These are phyloP conservation scores for Cordyceps cateniannulata DNA, from an alignment of 2,329 filamentous ascomycete species.

Conservation along the genomic window DNA sequence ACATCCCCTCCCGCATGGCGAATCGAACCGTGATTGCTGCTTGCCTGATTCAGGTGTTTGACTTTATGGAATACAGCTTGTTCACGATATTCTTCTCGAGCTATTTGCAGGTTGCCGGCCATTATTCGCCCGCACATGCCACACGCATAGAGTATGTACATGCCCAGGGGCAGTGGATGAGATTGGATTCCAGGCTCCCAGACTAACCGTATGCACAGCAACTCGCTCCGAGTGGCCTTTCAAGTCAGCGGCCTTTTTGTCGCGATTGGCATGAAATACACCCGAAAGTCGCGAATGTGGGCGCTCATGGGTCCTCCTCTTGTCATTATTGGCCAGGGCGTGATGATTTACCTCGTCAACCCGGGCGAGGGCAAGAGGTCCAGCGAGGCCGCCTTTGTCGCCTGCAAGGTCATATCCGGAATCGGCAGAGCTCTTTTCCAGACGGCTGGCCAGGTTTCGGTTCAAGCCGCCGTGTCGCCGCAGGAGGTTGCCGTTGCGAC, in stretches of 20 bases:
- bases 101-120: constrained; percentile 32
- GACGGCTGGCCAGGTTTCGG: constrained; percentile 25
- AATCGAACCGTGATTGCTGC: constrained; percentile 33
- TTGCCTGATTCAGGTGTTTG: constrained; percentile 29
- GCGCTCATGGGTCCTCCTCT: constrained; percentile 26
- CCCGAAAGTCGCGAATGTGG: constrained; percentile 28
- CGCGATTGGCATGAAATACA: constrained; percentile 30
- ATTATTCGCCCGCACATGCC: constrained; percentile 28
- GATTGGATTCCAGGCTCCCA: no score
- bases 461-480: constrained; percentile 27
- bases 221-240: constrained; percentile 27
- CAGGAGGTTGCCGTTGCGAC: constrained; percentile 32
- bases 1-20: constrained; percentile 32
- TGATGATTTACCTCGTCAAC: constrained; percentile 25
- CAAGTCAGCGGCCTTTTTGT: constrained; percentile 30
- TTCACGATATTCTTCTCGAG: constrained; percentile 35
- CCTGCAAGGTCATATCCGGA: constrained; percentile 27
- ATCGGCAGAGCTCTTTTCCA: constrained; percentile 30
- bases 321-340: constrained; percentile 28
- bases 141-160: constrained; percentile 29
- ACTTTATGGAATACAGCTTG: constrained; percentile 31
- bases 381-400: constrained; percentile 29
- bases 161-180: no score
- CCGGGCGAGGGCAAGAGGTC: constrained; percentile 19
- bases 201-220: constrained; percentile 14